Conservation (phyloP, 257 asterid genomes). For the Jasminum sambac region DNA sequence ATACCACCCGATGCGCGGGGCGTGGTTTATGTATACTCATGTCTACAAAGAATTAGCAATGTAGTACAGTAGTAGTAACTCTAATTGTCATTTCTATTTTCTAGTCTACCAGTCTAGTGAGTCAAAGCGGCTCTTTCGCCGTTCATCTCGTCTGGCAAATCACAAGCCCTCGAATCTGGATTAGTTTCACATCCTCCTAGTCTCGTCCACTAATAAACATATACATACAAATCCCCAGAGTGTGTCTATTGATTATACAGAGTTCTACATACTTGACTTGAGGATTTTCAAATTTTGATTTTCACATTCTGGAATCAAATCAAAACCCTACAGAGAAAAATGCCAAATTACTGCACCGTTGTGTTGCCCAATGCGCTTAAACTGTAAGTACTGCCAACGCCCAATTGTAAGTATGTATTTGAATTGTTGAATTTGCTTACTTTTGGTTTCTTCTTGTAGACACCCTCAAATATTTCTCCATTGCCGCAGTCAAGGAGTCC, state of each 20-base stretch:
- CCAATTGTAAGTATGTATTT: no score
- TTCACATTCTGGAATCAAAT: not conserved
- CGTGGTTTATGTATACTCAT: no score
- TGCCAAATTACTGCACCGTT: slow-evolving; percentile 30
- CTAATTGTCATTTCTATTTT: no score
- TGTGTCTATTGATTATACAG: not conserved
- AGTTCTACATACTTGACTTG: not conserved
- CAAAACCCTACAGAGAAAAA: slow-evolving; percentile 1
- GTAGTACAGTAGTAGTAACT: no score
- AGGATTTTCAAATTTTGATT: not conserved
- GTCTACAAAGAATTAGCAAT: no score
- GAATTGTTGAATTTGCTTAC: no score
- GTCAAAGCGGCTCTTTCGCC: not conserved
- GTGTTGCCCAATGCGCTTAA: slow-evolving; percentile 28
- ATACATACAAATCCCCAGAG: not conserved
- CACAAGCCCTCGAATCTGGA: not conserved
- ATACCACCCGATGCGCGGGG: no score
- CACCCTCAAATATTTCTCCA: slow-evolving; percentile 29
- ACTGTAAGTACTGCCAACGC: slow-evolving; percentile 27
- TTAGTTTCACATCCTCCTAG: not conserved
- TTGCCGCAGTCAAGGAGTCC: slow-evolving; percentile 31
- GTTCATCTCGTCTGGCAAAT: not conserved
- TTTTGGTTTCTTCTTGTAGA: slow-evolving; percentile 25
- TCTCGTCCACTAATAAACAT: not conserved
- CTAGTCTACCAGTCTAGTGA: no score